Evolutionary conservation across 805 yeast genomes (phyloP).

Genomic region (Saturnispora kantuleensis): DNA sequence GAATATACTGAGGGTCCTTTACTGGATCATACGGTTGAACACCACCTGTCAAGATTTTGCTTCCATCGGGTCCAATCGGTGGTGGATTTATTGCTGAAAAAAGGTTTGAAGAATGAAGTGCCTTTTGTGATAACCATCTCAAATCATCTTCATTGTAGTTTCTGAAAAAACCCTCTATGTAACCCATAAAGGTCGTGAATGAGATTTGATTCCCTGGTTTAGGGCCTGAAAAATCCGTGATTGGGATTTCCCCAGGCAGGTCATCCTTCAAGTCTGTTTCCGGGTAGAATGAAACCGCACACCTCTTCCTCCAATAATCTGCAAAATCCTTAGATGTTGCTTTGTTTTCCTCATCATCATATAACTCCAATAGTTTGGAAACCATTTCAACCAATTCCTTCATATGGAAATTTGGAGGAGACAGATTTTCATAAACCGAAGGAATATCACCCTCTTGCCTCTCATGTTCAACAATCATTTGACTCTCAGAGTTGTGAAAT

Average conservation of each 20-base stretch:
- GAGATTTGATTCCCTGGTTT: slow-evolving; percentile 90
- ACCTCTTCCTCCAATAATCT: slow-evolving; percentile 64
- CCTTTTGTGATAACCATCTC: slow-evolving; percentile 53
- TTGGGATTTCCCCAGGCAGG: slow-evolving; percentile 84
- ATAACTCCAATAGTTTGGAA: slow-evolving; percentile 16
- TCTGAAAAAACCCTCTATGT: slow-evolving; percentile 78
- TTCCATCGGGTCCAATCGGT: slow-evolving; percentile 4
- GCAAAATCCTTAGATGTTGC: slow-evolving; percentile 43
- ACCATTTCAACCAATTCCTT: slow-evolving; percentile 17
- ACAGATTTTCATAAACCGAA: slow-evolving; percentile 29
- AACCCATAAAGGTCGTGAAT: slow-evolving; percentile 75
- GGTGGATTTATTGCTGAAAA: slow-evolving; percentile 7
- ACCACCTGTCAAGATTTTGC: background rate
- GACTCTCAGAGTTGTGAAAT: background rate
- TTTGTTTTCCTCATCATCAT: slow-evolving; percentile 43
- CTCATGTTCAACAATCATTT: background rate
- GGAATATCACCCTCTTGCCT: slow-evolving; percentile 29
- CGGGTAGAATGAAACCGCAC: slow-evolving; percentile 89
- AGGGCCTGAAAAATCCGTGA: slow-evolving; percentile 71
- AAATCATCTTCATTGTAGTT: slow-evolving; percentile 73
- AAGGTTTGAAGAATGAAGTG: slow-evolving; percentile 1
- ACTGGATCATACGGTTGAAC: slow-evolving; percentile 5
- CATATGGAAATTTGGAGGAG: slow-evolving; percentile 10
- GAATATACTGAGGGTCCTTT: slow-evolving; percentile 57
- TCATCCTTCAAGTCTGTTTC: slow-evolving; percentile 60